Evolutionary conservation across 192 early-diverging fungal genomes (phyloP).

Genomic region (Gigaspora rosea): DNA sequence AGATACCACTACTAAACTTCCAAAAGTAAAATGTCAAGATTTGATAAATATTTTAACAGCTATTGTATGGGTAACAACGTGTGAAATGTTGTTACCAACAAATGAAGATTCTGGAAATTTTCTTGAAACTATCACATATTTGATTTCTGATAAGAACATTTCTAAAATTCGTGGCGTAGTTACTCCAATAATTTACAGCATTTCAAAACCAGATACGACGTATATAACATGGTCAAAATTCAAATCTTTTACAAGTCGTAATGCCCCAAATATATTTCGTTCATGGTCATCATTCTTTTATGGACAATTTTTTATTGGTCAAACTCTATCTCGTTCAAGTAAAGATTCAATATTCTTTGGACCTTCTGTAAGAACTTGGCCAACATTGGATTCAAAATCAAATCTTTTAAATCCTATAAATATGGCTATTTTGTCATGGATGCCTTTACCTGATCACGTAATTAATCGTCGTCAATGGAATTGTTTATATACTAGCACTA

Average conservation of each 20-base stretch:
- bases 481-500: conserved; percentile 48
- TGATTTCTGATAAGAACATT: not conserved
- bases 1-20: too few relatives aligned
- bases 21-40: conserved; percentile 16
- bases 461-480: conserved; percentile 38
- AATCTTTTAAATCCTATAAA: conserved; percentile 44
- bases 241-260: conserved; percentile 33
- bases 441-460: conserved; percentile 37
- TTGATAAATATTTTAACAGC: conserved; percentile 8
- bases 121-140: not conserved
- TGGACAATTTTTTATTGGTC: conserved; percentile 44
- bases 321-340: conserved; percentile 32
- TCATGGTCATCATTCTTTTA: conserved; percentile 49
- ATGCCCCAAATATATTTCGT: conserved; percentile 48
- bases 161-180: not conserved
- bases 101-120: not conserved
- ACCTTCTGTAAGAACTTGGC: conserved; percentile 22
- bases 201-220: not conserved
- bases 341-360: not conserved
- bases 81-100: conserved; percentile 3
- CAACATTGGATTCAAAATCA: conserved; percentile 32
- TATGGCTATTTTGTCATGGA: conserved; percentile 48
- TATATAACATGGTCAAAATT: conserved; percentile 17
- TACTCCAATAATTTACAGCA: not conserved
- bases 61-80: conserved; percentile 13